Evolutionary conservation across 805 yeast species (phyloP).

Genomic region (Blastobotrys terrestris): DNA sequence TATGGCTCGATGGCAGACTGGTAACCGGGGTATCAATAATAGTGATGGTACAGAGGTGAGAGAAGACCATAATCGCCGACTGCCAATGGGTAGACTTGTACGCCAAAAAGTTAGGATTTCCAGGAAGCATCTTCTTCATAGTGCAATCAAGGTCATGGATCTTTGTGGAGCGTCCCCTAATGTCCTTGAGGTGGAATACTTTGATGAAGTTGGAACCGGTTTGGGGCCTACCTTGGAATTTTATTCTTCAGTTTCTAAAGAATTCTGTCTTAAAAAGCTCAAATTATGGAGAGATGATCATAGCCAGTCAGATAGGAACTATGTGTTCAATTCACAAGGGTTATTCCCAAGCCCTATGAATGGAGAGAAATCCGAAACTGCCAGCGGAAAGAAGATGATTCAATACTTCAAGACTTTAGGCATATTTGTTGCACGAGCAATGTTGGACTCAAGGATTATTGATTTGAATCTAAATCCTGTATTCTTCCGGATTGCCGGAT

Average conservation of each 20-base stretch:
- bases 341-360: slow-evolving; percentile 68
- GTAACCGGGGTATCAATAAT: slow-evolving; percentile 34
- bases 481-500: slow-evolving; percentile 50
- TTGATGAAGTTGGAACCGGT: slow-evolving; percentile 92
- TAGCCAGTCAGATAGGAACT: slow-evolving; percentile 23
- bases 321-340: slow-evolving; percentile 43
- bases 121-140: slow-evolving; percentile 60
- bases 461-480: slow-evolving; percentile 72
- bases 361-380: slow-evolving; percentile 22
- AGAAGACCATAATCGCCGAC: slow-evolving; percentile 7
- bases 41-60: slow-evolving; percentile 13
- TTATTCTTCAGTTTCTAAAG: slow-evolving; percentile 72
- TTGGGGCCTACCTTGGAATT: slow-evolving; percentile 94
- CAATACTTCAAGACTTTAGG: slow-evolving; percentile 66
- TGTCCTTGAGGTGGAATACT: slow-evolving; percentile 77
- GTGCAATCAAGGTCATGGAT: slow-evolving; percentile 73
- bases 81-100: slow-evolving; percentile 59
- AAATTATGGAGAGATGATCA: slow-evolving; percentile 61
- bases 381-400: slow-evolving; percentile 38
- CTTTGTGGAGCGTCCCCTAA: slow-evolving; percentile 75
- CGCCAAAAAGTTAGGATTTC: slow-evolving; percentile 77
- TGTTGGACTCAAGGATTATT: slow-evolving; percentile 79
- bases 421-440: slow-evolving; percentile 75
- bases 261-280: slow-evolving; percentile 52
- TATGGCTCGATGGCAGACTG: slow-evolving; percentile 65